phyloP scores from a whole-genome alignment of 768 basidiomycete genomes.

The Panellus pusillus region DNA sequence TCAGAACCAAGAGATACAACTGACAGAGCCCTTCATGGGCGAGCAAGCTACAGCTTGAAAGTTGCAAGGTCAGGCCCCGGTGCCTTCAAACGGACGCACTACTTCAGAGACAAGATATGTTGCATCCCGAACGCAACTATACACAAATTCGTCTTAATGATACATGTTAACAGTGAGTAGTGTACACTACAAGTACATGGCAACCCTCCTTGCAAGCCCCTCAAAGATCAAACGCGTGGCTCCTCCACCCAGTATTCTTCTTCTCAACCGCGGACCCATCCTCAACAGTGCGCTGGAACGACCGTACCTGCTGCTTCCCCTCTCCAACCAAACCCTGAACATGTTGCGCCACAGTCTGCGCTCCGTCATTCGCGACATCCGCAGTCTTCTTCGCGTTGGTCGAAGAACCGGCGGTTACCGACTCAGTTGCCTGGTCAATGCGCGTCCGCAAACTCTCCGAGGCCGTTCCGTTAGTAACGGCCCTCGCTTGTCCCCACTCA shows the following conservation, averaged over 20 bases:
- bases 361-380: conserved; percentile 8
- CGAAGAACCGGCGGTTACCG: conserved; percentile 20
- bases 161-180: no score
- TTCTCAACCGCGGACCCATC: conserved; percentile 34
- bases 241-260: conserved; percentile 35
- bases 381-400: conserved; percentile 24
- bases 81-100: no score
- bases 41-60: no score
- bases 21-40: no score
- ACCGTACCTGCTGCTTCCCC: conserved; percentile 25
- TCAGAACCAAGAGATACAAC: no score
- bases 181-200: no score
- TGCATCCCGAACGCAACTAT: no score
- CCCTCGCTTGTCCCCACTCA: conserved; percentile 66
- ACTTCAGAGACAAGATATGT: no score
- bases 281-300: conserved; percentile 32
- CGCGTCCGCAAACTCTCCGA: conserved; percentile 43
- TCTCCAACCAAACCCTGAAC: conserved; percentile 17
- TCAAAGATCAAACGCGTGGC: conserved; percentile 35
- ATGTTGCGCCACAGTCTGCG: conserved; percentile 24
- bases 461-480: conserved; percentile 59
- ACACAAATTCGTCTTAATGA: no score
- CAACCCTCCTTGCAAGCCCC: background rate
- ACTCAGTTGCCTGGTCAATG: conserved; percentile 29
- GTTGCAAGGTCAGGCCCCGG: no score